These are phyloP conservation scores for Krasilnikovozyma curviuscula DNA, from an alignment of 768 basidiomycete genomes.

Conservation along the genomic window DNA sequence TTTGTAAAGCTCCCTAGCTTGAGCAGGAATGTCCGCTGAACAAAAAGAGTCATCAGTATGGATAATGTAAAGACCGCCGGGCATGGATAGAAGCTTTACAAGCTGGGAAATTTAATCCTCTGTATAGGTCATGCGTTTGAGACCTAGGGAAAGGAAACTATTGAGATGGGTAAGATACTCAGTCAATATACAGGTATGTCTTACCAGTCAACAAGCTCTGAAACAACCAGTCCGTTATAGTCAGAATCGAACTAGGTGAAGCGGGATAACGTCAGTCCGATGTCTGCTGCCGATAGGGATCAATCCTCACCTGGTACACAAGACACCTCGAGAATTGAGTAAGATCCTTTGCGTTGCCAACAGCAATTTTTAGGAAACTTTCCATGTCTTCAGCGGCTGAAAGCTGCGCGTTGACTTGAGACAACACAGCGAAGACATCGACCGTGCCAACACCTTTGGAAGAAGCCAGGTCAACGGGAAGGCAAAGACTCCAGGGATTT, in stretches of 20 bases:
- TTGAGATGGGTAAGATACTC: too few relatives aligned
- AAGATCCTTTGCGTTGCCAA: slow-evolving; percentile 54
- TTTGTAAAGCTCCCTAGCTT: slow-evolving; percentile 51
- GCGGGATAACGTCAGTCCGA: too few relatives aligned
- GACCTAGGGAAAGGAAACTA: too few relatives aligned
- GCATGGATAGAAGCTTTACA: too few relatives aligned
- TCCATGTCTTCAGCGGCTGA: slow-evolving; percentile 45
- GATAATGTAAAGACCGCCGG: too few relatives aligned
- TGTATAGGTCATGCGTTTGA: slow-evolving; percentile 53
- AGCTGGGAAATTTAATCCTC: slow-evolving; percentile 47
- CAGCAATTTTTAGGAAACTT: slow-evolving; percentile 49
- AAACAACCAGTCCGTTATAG: slow-evolving; percentile 33
- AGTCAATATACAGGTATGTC: too few relatives aligned
- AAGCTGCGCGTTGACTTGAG: slow-evolving; percentile 64
- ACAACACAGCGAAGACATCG: slow-evolving; percentile 59
- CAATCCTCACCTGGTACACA: slow-evolving; percentile 70
- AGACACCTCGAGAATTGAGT: slow-evolving; percentile 65
- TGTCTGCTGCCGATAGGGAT: too few relatives aligned
- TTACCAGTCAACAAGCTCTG: slow-evolving; percentile 68
- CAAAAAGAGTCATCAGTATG: too few relatives aligned
- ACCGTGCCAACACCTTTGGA: slow-evolving; percentile 40
- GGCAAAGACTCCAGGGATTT: too few relatives aligned
- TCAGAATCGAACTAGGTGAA: slow-evolving; percentile 16
- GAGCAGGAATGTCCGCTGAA: slow-evolving; percentile 28
- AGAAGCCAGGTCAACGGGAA: too few relatives aligned